Conservation (phyloP, 23 red algal genomes). For the Chondrus crispus region DNA sequence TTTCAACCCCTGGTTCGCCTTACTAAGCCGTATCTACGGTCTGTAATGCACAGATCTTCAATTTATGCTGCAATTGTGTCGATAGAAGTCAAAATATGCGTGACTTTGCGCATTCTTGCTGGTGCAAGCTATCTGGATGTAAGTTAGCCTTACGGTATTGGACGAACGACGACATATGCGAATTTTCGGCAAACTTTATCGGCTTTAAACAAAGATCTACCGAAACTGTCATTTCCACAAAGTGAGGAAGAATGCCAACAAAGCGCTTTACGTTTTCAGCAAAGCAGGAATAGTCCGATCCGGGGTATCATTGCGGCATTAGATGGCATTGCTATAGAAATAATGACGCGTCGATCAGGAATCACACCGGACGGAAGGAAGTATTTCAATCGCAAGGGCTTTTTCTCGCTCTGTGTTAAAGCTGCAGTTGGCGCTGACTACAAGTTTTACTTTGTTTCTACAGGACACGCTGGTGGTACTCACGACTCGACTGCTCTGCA, state of each 20-base stretch:
- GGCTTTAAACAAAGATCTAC: neutral
- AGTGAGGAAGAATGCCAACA: neutral
- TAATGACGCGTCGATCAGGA: neutral
- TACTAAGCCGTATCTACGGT: neutral
- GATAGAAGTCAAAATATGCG: neutral
- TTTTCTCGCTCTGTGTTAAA: neutral
- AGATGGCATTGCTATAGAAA: neutral
- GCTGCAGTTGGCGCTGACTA: neutral
- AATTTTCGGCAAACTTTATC: neutral
- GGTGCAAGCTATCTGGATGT: conserved; percentile 13
- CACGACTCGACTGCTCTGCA: neutral
- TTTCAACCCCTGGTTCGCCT: neutral
- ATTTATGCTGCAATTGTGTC: too few species aligned
- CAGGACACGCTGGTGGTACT: neutral
- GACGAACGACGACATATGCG: neutral
- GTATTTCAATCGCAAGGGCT: neutral
- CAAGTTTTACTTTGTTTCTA: conserved; percentile 5
- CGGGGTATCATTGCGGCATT: neutral
- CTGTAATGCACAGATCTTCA: too few species aligned
- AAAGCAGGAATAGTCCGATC: neutral
- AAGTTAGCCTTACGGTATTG: neutral
- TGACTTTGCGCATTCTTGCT: neutral
- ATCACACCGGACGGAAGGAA: neutral
- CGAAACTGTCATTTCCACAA: neutral
- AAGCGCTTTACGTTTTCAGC: neutral